Evolutionary conservation across 176 grass and related monocot genomes (phyloP).

Genomic region (Avena eriantha): DNA sequence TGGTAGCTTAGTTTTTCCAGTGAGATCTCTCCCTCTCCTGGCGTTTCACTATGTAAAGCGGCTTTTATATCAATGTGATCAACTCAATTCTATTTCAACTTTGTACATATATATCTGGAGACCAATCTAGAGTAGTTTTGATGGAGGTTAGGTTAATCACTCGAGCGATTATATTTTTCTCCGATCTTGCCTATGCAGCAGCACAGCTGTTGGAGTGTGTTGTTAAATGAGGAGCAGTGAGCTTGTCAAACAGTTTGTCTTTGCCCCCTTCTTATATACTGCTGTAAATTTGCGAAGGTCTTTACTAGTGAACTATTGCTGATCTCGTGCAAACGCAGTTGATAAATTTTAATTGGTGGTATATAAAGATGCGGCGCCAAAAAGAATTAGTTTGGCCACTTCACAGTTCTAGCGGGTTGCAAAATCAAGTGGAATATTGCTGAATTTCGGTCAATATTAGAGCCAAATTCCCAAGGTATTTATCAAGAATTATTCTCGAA

Average conservation of each 20-base stretch:
- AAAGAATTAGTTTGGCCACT: not conserved
- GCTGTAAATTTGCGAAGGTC: not conserved
- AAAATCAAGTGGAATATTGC: not conserved
- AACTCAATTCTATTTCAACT: slow-evolving; percentile 28
- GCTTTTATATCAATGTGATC: slow-evolving; percentile 36
- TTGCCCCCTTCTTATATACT: not conserved
- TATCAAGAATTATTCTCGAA: no score
- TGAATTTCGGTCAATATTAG: not conserved
- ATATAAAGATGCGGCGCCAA: not conserved
- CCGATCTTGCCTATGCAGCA: not conserved
- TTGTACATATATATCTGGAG: slow-evolving; percentile 57
- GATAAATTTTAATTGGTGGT: not conserved
- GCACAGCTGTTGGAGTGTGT: slow-evolving; percentile 7
- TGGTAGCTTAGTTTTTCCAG: slow-evolving; percentile 41
- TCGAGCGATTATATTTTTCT: not conserved
- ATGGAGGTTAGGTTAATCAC: not conserved
- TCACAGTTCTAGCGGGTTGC: not conserved
- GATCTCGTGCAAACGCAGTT: not conserved
- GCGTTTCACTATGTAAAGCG: slow-evolving; percentile 34
- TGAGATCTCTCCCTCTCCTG: slow-evolving; percentile 40
- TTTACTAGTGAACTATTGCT: not conserved
- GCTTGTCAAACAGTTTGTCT: not conserved
- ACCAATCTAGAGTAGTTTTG: slow-evolving; percentile 50
- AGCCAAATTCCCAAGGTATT: not conserved
- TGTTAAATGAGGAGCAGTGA: not conserved